phyloP scores from a whole-genome alignment of 2,329 filamentous ascomycete genomes.

The Cladophialophora exuberans region DNA sequence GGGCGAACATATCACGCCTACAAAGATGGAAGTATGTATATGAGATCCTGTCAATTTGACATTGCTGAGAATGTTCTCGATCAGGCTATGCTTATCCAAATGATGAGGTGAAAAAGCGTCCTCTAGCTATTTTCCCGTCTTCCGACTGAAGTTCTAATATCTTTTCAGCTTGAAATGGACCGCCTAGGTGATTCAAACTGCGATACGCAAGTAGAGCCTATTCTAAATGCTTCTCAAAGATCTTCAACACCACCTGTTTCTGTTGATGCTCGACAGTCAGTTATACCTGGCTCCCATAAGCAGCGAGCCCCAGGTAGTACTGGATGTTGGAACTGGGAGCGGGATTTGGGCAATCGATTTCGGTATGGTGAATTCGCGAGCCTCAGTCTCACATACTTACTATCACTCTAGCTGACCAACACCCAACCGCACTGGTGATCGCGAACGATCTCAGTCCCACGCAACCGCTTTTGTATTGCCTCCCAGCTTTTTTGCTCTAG shows the following conservation, averaged over 20 bases:
- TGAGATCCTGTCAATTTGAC: too few species aligned
- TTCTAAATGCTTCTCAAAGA: too few species aligned
- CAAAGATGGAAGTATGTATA: conserved; percentile 17
- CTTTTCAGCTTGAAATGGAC: too few species aligned
- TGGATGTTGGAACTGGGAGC: conserved; percentile 43
- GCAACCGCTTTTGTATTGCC: too few species aligned
- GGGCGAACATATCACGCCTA: conserved; percentile 30
- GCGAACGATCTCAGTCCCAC: conserved; percentile 33
- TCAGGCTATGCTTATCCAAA: conserved; percentile 39
- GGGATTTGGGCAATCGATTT: conserved; percentile 43
- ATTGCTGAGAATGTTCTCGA: not conserved
- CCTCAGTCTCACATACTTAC: conserved; percentile 30
- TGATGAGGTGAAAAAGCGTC: conserved; percentile 41
- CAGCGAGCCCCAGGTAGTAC: conserved; percentile 28
- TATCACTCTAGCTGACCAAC: conserved; percentile 37
- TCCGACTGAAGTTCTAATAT: too few species aligned
- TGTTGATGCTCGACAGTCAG: conserved; percentile 21
- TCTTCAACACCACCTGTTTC: conserved; percentile 37
- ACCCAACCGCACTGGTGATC: conserved; percentile 25
- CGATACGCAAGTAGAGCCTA: too few species aligned
- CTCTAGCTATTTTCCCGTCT: conserved; percentile 40
- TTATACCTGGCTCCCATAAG: conserved; percentile 35
- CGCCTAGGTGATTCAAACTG: too few species aligned
- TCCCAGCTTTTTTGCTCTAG: too few species aligned
- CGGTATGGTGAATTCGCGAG: not conserved